These are phyloP conservation scores for Debaryomyces maramus DNA, from an alignment of 805 yeast genomes.

Conservation along the genomic window DNA sequence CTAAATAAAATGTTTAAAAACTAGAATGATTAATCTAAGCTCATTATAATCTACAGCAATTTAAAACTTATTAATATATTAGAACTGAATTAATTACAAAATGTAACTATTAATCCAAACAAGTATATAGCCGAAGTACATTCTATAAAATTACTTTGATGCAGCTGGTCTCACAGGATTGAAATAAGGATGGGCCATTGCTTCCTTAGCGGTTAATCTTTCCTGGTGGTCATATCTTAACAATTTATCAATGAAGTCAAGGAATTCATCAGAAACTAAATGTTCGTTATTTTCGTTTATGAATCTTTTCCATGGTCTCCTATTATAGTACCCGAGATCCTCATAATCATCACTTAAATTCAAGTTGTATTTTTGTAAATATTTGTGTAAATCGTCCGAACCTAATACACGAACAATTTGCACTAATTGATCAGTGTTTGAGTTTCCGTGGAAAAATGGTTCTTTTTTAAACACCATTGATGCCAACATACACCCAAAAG, in stretches of 20 bases:
- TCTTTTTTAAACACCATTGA: conserved; percentile 85
- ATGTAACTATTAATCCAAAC: too few species aligned
- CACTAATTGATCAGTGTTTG: conserved; percentile 88
- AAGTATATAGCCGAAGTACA: too few species aligned
- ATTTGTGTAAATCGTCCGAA: conserved; percentile 68
- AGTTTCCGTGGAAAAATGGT: conserved; percentile 89
- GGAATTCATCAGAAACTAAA: conserved; percentile 52
- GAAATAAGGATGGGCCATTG: conserved; percentile 76
- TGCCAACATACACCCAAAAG: conserved; percentile 88
- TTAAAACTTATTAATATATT: too few species aligned
- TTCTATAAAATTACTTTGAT: too few species aligned
- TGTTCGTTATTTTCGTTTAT: conserved; percentile 53
- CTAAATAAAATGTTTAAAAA: too few species aligned
- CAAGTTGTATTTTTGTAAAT: conserved; percentile 68
- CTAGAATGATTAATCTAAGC: too few species aligned
- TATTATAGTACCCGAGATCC: conserved; percentile 64
- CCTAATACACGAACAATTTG: conserved; percentile 88
- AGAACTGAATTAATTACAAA: too few species aligned
- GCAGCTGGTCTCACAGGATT: conserved; percentile 15
- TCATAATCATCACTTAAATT: conserved; percentile 77
- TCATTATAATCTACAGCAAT: too few species aligned
- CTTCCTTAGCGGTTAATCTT: conserved; percentile 84
- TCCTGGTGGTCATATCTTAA: conserved; percentile 84
- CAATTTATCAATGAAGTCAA: conserved; percentile 72
- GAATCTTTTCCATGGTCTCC: conserved; percentile 68